These are phyloP conservation scores for Phytophthora sp. DNA, from an alignment of 352 stramenopile genomes.

Conservation along the genomic window DNA sequence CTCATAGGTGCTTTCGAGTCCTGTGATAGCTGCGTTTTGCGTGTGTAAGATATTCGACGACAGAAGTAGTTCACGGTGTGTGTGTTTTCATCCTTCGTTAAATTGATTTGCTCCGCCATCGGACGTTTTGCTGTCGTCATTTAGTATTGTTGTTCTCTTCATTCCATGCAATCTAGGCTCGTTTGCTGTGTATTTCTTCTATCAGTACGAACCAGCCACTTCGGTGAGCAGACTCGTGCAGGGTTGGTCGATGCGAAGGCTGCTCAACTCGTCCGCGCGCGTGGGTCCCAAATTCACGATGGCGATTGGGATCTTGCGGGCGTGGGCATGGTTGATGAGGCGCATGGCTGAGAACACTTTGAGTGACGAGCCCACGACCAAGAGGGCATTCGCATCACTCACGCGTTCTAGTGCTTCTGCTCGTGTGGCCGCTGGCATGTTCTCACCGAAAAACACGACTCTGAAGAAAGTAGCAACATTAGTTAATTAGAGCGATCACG, in stretches of 20 bases:
- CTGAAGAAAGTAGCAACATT: conserved; percentile 26
- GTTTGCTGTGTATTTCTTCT: conserved; percentile 5
- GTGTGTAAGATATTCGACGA: conserved; percentile 42
- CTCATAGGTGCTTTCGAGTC: conserved; percentile 1
- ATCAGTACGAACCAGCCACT: conserved; percentile 37
- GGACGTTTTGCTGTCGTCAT: conserved; percentile 19
- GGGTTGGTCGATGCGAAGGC: conserved; percentile 72
- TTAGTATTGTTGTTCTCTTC: conserved; percentile 1
- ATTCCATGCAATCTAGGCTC: not conserved
- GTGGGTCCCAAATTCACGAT: conserved; percentile 92
- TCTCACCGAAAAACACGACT: conserved; percentile 98
- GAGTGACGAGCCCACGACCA: conserved; percentile 94
- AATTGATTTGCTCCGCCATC: conserved; percentile 19
- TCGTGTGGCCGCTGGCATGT: conserved; percentile 87
- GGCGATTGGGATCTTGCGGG: conserved; percentile 69
- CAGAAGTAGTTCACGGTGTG: conserved; percentile 18
- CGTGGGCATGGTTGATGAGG: conserved; percentile 82
- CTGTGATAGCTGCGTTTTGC: conserved; percentile 26
- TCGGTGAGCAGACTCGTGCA: conserved; percentile 60
- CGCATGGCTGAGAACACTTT: conserved; percentile 96
- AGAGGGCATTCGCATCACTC: conserved; percentile 84
- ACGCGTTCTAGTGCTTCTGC: conserved; percentile 70
- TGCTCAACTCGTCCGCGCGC: conserved; percentile 80
- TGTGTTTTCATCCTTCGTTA: conserved; percentile 22
- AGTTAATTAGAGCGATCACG: not conserved